phyloP scores from a whole-genome alignment of 768 basidiomycete genomes.

The Boletellus ananas region DNA sequence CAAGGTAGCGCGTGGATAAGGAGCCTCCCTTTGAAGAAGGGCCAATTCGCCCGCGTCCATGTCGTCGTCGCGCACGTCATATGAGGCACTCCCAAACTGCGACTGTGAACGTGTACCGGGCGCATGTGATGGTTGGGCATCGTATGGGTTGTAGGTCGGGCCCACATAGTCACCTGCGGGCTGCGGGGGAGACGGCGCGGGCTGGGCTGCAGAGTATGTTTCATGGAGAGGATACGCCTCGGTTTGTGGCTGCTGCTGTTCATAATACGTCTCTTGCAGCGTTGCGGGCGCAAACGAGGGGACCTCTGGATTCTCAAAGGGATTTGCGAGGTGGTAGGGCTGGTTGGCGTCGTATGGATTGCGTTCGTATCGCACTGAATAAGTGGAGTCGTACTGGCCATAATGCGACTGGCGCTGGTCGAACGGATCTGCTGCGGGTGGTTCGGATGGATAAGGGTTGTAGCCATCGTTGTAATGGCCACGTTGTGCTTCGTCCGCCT shows the following conservation, averaged over 20 bases:
- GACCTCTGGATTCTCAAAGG: slow-evolving; percentile 25
- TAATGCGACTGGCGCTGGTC: slow-evolving; percentile 36
- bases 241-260: slow-evolving; percentile 20
- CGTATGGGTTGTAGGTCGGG: slow-evolving; percentile 22
- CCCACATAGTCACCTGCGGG: slow-evolving; percentile 12
- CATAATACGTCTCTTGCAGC: slow-evolving; percentile 15
- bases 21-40: slow-evolving; percentile 46
- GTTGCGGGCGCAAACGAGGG: slow-evolving; percentile 15
- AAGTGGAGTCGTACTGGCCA: slow-evolving; percentile 28
- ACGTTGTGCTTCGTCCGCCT: slow-evolving; percentile 65
- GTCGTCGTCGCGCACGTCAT: slow-evolving; percentile 42
- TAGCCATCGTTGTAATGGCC: slow-evolving; percentile 68
- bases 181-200: slow-evolving; percentile 21
- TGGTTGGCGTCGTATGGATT: slow-evolving; percentile 31
- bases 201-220: slow-evolving; percentile 14
- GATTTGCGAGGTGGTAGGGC: slow-evolving; percentile 38
- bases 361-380: slow-evolving; percentile 33
- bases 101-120: slow-evolving; percentile 26
- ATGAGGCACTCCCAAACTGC: slow-evolving; percentile 26
- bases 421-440: slow-evolving; percentile 34
- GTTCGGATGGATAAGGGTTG: slow-evolving; percentile 42
- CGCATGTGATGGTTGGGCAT: slow-evolving; percentile 12
- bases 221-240: slow-evolving; percentile 19
- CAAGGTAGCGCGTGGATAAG: slow-evolving; percentile 34
- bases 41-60: slow-evolving; percentile 66